These are phyloP conservation scores for Plantago elongata DNA, from an alignment of 257 asterid species.

Conservation along the genomic window DNA sequence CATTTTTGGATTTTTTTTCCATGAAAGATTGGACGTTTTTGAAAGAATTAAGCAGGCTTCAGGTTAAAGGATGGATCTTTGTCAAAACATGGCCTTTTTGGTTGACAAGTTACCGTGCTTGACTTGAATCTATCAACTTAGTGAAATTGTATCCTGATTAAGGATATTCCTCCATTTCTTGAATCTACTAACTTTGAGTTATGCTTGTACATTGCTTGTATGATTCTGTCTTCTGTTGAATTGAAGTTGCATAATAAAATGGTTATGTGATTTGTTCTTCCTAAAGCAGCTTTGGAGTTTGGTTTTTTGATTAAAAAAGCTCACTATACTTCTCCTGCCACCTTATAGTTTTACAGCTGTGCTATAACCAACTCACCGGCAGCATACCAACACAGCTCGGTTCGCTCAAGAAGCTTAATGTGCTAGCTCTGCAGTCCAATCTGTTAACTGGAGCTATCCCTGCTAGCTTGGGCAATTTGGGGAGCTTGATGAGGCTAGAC, in stretches of 20 bases:
- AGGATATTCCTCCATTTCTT: too few relatives aligned
- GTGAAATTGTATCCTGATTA: too few relatives aligned
- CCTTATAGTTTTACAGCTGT: constrained; percentile 80
- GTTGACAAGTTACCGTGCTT: neutral
- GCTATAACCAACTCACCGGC: constrained; percentile 74
- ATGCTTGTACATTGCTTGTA: too few relatives aligned
- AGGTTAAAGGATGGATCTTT: constrained; percentile 3
- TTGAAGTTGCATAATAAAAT: too few relatives aligned
- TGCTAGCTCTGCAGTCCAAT: constrained; percentile 74
- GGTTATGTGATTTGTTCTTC: neutral
- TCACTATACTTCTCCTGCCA: constrained; percentile 1
- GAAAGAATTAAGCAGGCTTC: neutral
- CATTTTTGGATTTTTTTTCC: constrained; percentile 10
- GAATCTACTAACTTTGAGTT: too few relatives aligned
- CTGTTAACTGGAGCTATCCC: constrained; percentile 85
- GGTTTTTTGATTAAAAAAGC: neutral
- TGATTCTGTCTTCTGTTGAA: neutral
- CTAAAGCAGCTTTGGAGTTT: neutral
- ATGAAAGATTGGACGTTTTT: constrained; percentile 23
- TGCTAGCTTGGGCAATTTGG: constrained; percentile 80
- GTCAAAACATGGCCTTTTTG: neutral
- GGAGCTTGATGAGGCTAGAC: constrained; percentile 60
- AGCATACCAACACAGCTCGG: constrained; percentile 76
- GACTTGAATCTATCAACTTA: too few relatives aligned
- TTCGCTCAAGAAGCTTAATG: constrained; percentile 58